Conservation (phyloP, 2,329 filamentous ascomycete species). For the Paraphaeosphaeria minitans region DNA sequence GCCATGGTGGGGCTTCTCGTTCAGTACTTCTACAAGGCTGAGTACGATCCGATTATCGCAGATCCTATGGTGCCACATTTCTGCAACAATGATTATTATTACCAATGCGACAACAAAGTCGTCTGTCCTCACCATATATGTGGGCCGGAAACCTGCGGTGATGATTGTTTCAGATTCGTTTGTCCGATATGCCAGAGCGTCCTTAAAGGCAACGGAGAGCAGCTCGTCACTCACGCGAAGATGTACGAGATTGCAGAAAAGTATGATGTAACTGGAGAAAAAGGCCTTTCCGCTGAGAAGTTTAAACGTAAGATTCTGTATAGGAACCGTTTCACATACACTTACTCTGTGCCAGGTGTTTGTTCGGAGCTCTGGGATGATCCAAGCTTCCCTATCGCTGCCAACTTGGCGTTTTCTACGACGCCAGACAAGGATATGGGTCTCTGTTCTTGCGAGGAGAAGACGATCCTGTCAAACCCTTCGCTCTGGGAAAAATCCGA, state of each 20-base stretch:
- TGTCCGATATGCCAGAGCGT: no score
- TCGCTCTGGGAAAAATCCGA: conserved; percentile 5
- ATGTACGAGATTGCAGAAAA: conserved; percentile 26
- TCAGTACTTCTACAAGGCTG: conserved; percentile 17
- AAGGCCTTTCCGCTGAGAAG: conserved; percentile 11
- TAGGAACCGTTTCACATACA: background rate
- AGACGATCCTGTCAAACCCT: conserved; percentile 27
- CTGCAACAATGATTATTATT: no score
- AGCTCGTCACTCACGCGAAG: conserved; percentile 12
- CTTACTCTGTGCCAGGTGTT: background rate
- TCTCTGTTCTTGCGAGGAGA: conserved; percentile 31
- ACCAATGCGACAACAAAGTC: no score
- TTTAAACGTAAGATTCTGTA: conserved; percentile 1
- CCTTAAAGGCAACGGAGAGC: background rate
- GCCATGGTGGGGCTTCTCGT: conserved; percentile 13
- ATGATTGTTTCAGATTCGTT: background rate
- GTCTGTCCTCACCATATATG: no score
- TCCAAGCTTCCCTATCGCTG: conserved; percentile 27
- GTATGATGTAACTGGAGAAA: conserved; percentile 12
- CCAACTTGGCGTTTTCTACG: conserved; percentile 27
- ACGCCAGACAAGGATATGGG: conserved; percentile 33
- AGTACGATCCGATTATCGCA: no score
- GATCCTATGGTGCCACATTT: no score
- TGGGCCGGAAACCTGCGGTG: no score
- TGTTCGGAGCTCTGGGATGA: conserved; percentile 22